Conservation (phyloP, 2,329 filamentous ascomycete species). For the Verticillium zaregamsianum region DNA sequence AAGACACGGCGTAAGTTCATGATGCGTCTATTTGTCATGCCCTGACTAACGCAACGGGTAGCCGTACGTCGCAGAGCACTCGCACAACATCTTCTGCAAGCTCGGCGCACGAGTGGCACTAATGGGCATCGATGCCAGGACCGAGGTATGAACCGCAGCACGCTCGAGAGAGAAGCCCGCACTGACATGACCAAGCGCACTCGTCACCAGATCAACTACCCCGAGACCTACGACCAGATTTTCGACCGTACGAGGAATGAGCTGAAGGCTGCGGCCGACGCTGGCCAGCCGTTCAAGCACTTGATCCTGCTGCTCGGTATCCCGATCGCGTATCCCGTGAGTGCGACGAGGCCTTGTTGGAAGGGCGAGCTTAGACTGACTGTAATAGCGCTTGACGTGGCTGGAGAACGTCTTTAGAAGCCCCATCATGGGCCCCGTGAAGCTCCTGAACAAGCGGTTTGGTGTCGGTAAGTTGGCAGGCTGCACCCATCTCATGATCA, state of each 20-base stretch:
- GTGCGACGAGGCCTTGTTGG: constrained; percentile 34
- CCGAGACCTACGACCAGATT: constrained; percentile 81
- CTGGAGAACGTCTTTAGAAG: constrained; percentile 87
- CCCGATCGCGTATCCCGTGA: constrained; percentile 75
- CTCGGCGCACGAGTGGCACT: constrained; percentile 81
- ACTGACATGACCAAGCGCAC: constrained; percentile 54
- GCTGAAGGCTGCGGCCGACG: constrained; percentile 61
- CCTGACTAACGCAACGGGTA: constrained; percentile 45
- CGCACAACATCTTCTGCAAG: constrained; percentile 80
- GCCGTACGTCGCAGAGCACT: constrained; percentile 86
- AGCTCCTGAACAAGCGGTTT: constrained; percentile 85
- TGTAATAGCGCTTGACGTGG: constrained; percentile 77
- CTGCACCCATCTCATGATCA: too few species aligned
- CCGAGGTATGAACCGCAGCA: constrained; percentile 53
- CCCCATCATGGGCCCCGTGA: constrained; percentile 82
- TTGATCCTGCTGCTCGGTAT: constrained; percentile 84
- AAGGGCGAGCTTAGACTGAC: constrained; percentile 11
- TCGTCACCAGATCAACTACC: constrained; percentile 90
- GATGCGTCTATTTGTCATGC: neutral
- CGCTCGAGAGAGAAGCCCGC: neutral
- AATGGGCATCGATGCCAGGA: constrained; percentile 86
- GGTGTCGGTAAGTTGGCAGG: constrained; percentile 54
- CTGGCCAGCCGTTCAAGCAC: constrained; percentile 78
- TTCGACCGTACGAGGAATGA: constrained; percentile 74
- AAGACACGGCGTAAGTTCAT: constrained; percentile 65